A percentile compares a stretch with the other conserved stretches of the same genome.
phyloP scores from a whole-genome alignment of 768 basidiomycete genomes.

The Trametes cubensis region DNA sequence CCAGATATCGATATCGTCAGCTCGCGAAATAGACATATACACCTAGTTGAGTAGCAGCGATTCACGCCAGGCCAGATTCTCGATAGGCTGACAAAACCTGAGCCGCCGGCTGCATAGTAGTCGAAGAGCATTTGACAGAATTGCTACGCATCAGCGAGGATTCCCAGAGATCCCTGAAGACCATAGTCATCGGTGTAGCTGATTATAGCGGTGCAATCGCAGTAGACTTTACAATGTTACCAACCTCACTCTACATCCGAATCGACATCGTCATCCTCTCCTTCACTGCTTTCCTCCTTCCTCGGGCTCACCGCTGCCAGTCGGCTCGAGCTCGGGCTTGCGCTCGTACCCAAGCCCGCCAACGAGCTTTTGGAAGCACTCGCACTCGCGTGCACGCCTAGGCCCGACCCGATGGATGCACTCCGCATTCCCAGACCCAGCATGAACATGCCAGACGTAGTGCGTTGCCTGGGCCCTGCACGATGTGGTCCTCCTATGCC shows the following conservation, averaged over 20 bases:
- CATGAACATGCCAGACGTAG: slow-evolving; percentile 65
- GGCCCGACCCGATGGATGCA: slow-evolving; percentile 32
- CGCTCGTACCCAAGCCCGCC: slow-evolving; percentile 12
- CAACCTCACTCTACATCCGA: slow-evolving; percentile 25
- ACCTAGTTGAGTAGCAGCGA: too few species aligned
- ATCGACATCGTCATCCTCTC: slow-evolving; percentile 5
- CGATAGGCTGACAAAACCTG: too few species aligned
- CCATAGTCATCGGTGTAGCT: too few species aligned
- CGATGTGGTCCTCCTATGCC: slow-evolving; percentile 17
- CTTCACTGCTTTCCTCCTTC: not conserved
- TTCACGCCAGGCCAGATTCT: too few species aligned
- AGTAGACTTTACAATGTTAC: not conserved
- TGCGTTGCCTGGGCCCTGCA: slow-evolving; percentile 44
- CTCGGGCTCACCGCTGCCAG: slow-evolving; percentile 15
- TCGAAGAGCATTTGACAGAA: too few species aligned
- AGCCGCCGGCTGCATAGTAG: too few species aligned
- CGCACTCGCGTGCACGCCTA: slow-evolving; percentile 13
- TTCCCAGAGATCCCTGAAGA: too few species aligned
- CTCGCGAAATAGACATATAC: too few species aligned
- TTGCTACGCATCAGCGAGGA: too few species aligned
- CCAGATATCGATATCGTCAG: too few species aligned
- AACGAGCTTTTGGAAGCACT: slow-evolving; percentile 16
- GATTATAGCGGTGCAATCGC: not conserved
- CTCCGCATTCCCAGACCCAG: slow-evolving; percentile 57
- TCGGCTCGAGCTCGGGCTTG: slow-evolving; percentile 4